Evolutionary conservation across 75 land plant species (phyloP).

Genomic region (Gnetum montanum): DNA sequence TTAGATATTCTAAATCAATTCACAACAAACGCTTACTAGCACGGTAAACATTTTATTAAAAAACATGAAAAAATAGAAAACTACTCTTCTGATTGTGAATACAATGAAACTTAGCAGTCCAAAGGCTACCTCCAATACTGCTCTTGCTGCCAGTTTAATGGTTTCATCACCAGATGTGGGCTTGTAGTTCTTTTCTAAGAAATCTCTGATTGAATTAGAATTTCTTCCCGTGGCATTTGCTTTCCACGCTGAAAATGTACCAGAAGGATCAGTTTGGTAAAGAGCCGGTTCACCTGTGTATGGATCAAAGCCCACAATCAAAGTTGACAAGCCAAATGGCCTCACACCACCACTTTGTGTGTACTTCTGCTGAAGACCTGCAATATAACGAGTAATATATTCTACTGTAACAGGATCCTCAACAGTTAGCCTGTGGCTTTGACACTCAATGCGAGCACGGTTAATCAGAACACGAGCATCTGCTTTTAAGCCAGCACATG

Average conservation of each 20-base stretch:
- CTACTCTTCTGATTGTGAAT: too few species aligned
- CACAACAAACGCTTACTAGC: too few species aligned
- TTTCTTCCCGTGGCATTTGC: slow-evolving; percentile 99
- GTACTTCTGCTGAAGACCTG: slow-evolving; percentile 97
- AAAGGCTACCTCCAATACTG: slow-evolving; percentile 76
- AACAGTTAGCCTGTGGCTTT: slow-evolving; percentile 89
- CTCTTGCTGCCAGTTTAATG: slow-evolving; percentile 87
- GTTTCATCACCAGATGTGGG: slow-evolving; percentile 93
- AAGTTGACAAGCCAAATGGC: slow-evolving; percentile 94
- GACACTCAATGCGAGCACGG: slow-evolving; percentile 85
- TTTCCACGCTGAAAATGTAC: slow-evolving; percentile 98
- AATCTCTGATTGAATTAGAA: slow-evolving; percentile 90
- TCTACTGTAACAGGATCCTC: slow-evolving; percentile 98
- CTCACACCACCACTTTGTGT: slow-evolving; percentile 97
- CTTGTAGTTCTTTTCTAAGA: slow-evolving; percentile 87
- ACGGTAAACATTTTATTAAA: too few species aligned
- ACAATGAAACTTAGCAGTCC: too few species aligned
- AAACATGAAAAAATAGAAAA: too few species aligned
- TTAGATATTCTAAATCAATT: too few species aligned
- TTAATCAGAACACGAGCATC: slow-evolving; percentile 94
- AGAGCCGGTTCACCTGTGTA: slow-evolving; percentile 74
- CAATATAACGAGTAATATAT: slow-evolving; percentile 91
- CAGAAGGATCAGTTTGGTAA: slow-evolving; percentile 98
- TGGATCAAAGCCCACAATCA: slow-evolving; percentile 94
- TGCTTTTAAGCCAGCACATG: slow-evolving; percentile 95